phyloP scores from a whole-genome alignment of 371 early-diverging fungal species.

The Furculomyces boomerangus region DNA sequence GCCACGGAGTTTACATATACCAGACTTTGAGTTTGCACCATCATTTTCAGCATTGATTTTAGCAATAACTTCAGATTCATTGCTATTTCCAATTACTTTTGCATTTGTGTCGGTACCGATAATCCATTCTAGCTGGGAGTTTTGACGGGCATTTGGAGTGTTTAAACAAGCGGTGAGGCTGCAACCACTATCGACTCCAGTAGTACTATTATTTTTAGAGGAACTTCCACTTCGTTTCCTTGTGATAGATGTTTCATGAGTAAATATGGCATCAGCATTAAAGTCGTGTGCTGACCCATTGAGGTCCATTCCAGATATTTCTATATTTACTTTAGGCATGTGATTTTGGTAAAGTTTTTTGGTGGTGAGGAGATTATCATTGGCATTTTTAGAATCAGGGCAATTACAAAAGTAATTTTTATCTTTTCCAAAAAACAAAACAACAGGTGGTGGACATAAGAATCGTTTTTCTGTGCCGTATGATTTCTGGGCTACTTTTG shows the following conservation, averaged over 20 bases:
- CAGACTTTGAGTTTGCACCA: slow-evolving; percentile 2
- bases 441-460: slow-evolving; percentile 66
- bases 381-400: background rate
- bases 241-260: background rate
- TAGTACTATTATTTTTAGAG: background rate
- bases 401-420: slow-evolving; percentile 23
- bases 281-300: background rate
- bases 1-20: slow-evolving; percentile 24
- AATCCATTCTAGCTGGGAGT: slow-evolving; percentile 4
- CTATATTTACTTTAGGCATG: background rate
- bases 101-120: background rate
- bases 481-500: slow-evolving; percentile 67
- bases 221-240: background rate
- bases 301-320: slow-evolving; percentile 1
- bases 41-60: slow-evolving; percentile 8
- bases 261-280: background rate
- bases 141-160: slow-evolving; percentile 1
- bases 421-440: slow-evolving; percentile 44
- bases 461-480: slow-evolving; percentile 75
- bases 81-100: background rate
- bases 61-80: background rate
- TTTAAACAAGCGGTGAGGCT: background rate
- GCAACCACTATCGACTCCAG: background rate
- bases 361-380: background rate
- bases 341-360: background rate